A percentile compares a stretch with the other conserved stretches of the same genome.
Conservation (phyloP, 441 rosid genomes). For the Breynia disticha region DNA sequence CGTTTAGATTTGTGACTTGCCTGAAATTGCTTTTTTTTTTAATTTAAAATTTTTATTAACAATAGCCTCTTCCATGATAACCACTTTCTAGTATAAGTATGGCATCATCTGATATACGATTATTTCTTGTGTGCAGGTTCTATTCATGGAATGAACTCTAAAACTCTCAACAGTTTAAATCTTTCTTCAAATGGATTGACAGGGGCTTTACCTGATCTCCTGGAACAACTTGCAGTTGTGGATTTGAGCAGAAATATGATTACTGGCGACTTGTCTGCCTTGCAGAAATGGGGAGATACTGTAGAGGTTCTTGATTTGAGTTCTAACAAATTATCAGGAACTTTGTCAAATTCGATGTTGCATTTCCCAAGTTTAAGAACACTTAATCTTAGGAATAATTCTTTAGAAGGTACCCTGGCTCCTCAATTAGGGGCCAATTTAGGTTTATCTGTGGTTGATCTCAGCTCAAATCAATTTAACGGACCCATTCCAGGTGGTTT, state of each 20-base stretch:
- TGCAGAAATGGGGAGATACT: constrained; percentile 57
- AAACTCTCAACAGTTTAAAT: constrained; percentile 53
- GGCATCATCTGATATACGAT: constrained; percentile 12
- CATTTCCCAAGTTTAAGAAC: constrained; percentile 40
- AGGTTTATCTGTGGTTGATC: constrained; percentile 51
- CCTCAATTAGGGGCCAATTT: constrained; percentile 37
- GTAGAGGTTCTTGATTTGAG: constrained; percentile 74
- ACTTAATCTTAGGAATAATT: constrained; percentile 56
- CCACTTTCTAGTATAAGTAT: background rate
- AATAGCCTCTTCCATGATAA: background rate
- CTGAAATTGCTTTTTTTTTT: background rate
- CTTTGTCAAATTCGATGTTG: constrained; percentile 45
- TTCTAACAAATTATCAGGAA: constrained; percentile 70
- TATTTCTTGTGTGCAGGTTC: constrained; percentile 44
- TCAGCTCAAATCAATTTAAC: constrained; percentile 55
- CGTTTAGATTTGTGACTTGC: background rate
- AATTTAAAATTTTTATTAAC: background rate
- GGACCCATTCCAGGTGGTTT: constrained; percentile 60
- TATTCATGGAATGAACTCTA: constrained; percentile 45
- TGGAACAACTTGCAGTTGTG: constrained; percentile 32
- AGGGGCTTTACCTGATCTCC: constrained; percentile 52
- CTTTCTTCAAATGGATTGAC: constrained; percentile 70
- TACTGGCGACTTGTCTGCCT: constrained; percentile 46
- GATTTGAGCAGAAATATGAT: constrained; percentile 74
- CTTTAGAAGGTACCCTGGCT: constrained; percentile 48